phyloP scores from a whole-genome alignment of 2,329 filamentous ascomycete species.

The Fusarium buharicum region DNA sequence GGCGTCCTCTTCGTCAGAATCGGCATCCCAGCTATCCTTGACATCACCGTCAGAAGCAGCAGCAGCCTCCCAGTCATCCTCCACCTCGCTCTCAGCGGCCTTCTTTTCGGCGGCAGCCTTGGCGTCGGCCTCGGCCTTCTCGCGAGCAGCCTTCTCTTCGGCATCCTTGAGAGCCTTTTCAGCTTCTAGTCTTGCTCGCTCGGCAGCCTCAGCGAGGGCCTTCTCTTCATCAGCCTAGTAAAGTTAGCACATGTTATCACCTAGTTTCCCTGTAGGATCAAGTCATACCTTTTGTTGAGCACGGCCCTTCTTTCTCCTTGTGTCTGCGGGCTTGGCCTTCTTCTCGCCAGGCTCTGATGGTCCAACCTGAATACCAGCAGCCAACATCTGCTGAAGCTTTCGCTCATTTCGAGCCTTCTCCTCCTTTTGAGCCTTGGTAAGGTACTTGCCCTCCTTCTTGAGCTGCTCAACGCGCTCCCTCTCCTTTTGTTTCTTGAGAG shows the following conservation, averaged over 20 bases:
- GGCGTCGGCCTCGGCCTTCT: slow-evolving; percentile 67
- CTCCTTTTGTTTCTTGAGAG: slow-evolving; percentile 84
- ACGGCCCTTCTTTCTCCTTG: slow-evolving; percentile 80
- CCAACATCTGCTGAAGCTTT: slow-evolving; percentile 87
- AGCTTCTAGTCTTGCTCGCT: slow-evolving; percentile 74
- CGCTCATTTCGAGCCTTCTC: slow-evolving; percentile 81
- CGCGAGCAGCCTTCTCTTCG: slow-evolving; percentile 67
- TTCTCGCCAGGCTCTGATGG: slow-evolving; percentile 67
- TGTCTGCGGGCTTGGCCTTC: slow-evolving; percentile 82
- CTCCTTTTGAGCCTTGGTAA: slow-evolving; percentile 87
- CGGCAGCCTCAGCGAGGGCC: slow-evolving; percentile 79
- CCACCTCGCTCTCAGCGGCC: slow-evolving; percentile 68
- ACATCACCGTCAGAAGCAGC: slow-evolving; percentile 81
- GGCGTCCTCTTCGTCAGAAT: slow-evolving; percentile 72
- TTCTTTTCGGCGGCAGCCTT: slow-evolving; percentile 65
- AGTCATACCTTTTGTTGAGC: slow-evolving; percentile 63
- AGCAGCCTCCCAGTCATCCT: slow-evolving; percentile 89
- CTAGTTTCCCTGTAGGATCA: not conserved
- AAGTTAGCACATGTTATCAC: slow-evolving; percentile 18
- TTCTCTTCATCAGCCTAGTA: slow-evolving; percentile 77
- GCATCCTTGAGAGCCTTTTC: slow-evolving; percentile 72
- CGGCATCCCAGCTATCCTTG: slow-evolving; percentile 96
- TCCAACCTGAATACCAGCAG: slow-evolving; percentile 78
- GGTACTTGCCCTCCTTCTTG: slow-evolving; percentile 87
- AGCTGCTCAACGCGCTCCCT: slow-evolving; percentile 87